These are phyloP conservation scores for Hanseniaspora lindneri DNA, from an alignment of 805 yeast genomes.

Conservation along the genomic window DNA sequence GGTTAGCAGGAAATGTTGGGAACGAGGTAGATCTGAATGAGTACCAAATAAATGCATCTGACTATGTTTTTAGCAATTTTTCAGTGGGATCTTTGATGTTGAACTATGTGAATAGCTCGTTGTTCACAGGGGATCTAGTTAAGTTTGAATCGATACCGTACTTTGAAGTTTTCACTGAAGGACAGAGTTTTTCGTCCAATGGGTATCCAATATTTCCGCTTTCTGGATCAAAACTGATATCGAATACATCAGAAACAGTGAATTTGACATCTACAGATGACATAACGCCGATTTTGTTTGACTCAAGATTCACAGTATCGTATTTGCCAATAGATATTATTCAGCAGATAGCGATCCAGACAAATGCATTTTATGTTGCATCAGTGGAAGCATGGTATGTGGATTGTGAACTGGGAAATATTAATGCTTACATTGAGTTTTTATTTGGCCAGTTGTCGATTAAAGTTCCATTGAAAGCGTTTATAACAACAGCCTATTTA, in stretches of 20 bases:
- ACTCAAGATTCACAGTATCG: conserved; percentile 40
- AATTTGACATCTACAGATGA: conserved; percentile 29
- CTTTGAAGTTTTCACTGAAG: conserved; percentile 17
- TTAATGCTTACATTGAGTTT: conserved; percentile 42
- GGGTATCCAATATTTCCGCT: conserved; percentile 39
- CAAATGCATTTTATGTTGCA: conserved; percentile 49
- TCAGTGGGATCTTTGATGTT: neutral
- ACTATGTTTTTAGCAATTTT: neutral
- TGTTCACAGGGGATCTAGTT: conserved; percentile 38
- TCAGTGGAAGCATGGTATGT: conserved; percentile 46
- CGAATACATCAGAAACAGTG: conserved; percentile 31
- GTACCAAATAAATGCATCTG: neutral
- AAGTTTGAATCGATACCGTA: conserved; percentile 41
- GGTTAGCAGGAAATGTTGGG: conserved; percentile 25
- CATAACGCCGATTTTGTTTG: conserved; percentile 45
- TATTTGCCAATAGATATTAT: conserved; percentile 46
- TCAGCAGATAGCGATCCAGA: conserved; percentile 53
- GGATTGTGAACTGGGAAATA: conserved; percentile 40
- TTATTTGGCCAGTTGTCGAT: conserved; percentile 42
- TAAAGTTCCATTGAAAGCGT: conserved; percentile 38
- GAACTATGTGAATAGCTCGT: conserved; percentile 15
- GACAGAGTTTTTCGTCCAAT: conserved; percentile 19
- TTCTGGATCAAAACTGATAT: conserved; percentile 35
- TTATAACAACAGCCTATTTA: conserved; percentile 32
- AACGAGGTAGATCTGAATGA: neutral